Evolutionary conservation across 257 asterid genomes (phyloP).

Genomic region (Plectranthus barbatus): DNA sequence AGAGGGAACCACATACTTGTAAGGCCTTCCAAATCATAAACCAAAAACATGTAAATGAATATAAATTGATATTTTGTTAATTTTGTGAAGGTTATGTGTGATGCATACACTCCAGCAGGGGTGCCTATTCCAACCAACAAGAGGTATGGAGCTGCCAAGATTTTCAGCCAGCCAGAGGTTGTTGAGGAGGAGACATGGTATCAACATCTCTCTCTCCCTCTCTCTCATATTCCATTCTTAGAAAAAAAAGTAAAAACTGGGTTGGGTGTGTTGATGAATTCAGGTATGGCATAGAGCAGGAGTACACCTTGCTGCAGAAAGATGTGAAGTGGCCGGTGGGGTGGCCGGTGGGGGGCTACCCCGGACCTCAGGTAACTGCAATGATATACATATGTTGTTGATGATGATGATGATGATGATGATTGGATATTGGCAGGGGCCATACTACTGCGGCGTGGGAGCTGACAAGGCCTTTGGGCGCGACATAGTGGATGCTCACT

Average conservation of each 20-base stretch:
- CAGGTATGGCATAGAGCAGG: constrained; percentile 84
- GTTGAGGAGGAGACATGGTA: constrained; percentile 39
- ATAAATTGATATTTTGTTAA: too few species aligned
- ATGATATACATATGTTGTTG: not conserved
- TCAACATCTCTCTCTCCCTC: not conserved
- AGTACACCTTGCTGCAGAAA: constrained; percentile 60
- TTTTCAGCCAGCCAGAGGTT: constrained; percentile 37
- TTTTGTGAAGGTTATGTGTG: constrained; percentile 39
- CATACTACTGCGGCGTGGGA: constrained; percentile 70
- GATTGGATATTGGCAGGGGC: constrained; percentile 43
- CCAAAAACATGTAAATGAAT: too few species aligned
- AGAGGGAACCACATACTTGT: constrained; percentile 46
- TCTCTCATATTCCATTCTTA: not conserved
- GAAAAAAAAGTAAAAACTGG: not conserved
- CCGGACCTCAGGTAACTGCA: constrained; percentile 68
- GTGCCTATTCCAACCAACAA: constrained; percentile 61
- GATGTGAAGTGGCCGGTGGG: constrained; percentile 66
- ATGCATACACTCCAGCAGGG: constrained; percentile 42
- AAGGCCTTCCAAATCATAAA: not conserved
- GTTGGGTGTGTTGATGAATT: not conserved
- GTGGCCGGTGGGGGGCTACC: constrained; percentile 77
- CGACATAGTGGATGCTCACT: constrained; percentile 65
- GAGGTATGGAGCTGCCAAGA: constrained; percentile 35
- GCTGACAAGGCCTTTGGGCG: constrained; percentile 83
- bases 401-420: too few species aligned